Evolutionary conservation across 495 filamentous ascomycete species (phyloP).

Genomic region (Daldinia decipiens): DNA sequence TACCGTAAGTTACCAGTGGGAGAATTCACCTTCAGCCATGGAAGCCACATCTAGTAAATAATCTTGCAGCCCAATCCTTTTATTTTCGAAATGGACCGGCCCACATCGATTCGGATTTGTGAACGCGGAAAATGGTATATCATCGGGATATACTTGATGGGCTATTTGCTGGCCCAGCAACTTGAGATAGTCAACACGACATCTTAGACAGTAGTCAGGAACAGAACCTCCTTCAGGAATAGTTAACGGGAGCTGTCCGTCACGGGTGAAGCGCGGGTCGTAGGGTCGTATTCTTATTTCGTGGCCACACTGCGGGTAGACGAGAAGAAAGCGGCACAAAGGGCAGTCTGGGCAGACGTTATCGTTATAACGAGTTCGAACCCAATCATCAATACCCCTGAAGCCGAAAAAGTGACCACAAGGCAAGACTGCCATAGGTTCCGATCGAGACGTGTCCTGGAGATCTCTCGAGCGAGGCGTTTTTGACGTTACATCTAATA

Average conservation of each 20-base stretch:
- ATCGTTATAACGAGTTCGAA: background rate
- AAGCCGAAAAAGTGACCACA: slow-evolving; percentile 41
- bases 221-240: slow-evolving; percentile 17
- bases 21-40: background rate
- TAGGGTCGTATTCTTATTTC: slow-evolving; percentile 33
- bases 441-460: background rate
- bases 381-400: slow-evolving; percentile 10
- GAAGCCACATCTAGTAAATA: background rate
- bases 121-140: background rate
- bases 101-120: background rate
- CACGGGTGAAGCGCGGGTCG: background rate
- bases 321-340: background rate
- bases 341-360: background rate
- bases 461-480: slow-evolving; percentile 23
- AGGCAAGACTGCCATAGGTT: slow-evolving; percentile 26
- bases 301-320: slow-evolving; percentile 11
- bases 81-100: background rate
- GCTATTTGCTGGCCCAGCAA: background rate
- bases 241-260: slow-evolving; percentile 9
- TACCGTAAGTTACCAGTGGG: background rate
- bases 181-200: background rate
- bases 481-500: slow-evolving; percentile 41
- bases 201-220: background rate
- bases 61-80: background rate
- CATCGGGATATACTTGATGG: background rate